Evolutionary conservation across 2,329 filamentous ascomycete genomes (phyloP).

Genomic region (Hymenoscyphus repandus): DNA sequence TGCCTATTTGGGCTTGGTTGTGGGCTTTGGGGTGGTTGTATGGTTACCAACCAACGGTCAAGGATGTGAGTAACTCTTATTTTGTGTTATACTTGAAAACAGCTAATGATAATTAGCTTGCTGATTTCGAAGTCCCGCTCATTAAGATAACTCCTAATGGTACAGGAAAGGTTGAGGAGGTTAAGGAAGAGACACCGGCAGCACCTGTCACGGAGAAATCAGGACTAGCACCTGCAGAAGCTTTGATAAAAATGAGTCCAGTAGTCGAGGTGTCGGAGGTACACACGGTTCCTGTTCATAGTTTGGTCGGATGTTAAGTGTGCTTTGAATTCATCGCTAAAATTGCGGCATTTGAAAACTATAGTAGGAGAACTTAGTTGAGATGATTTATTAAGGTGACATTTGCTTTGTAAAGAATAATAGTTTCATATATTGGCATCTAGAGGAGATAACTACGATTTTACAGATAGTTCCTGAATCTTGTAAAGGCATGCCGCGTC

Average conservation of each 20-base stretch:
- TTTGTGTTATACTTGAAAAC: neutral
- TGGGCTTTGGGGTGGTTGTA: conserved; percentile 1
- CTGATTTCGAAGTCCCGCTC: neutral
- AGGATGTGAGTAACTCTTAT: neutral
- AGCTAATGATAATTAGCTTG: neutral
- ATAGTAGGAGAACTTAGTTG: too few species aligned
- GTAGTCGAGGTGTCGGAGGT: too few species aligned
- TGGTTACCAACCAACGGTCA: neutral
- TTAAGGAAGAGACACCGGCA: neutral
- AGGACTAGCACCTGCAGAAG: neutral
- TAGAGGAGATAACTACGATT: too few species aligned
- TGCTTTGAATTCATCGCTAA: too few species aligned
- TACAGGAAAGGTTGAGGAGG: neutral
- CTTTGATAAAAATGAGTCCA: neutral
- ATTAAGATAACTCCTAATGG: neutral
- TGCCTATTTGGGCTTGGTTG: neutral
- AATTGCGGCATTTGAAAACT: too few species aligned
- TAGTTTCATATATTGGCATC: too few species aligned
- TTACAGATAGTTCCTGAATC: neutral
- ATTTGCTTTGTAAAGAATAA: too few species aligned
- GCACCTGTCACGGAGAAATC: too few species aligned
- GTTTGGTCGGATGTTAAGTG: too few species aligned
- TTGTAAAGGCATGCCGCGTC: too few species aligned
- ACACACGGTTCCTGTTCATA: too few species aligned
- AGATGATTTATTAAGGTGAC: too few species aligned